These are phyloP conservation scores for Trifolium dubium DNA, from an alignment of 306 rosid species.

Conservation along the genomic window DNA sequence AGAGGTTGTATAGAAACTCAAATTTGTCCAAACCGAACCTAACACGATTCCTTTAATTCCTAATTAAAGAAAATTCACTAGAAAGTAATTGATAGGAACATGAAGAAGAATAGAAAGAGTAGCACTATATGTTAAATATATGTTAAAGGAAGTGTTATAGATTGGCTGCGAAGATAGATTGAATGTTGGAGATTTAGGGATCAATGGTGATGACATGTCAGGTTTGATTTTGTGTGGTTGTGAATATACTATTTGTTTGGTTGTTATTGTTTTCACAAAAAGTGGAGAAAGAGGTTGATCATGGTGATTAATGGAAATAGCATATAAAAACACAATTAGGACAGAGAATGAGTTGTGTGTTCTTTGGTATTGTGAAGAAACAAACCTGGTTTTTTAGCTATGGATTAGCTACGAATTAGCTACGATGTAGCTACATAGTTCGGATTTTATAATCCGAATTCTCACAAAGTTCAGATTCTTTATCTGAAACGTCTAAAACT, in stretches of 20 bases:
- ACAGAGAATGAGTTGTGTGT: background rate
- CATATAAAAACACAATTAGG: constrained; percentile 26
- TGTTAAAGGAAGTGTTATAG: constrained; percentile 78
- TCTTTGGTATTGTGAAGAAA: constrained; percentile 2
- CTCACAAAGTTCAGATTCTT: too few relatives aligned
- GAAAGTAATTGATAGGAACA: constrained; percentile 77
- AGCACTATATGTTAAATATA: constrained; percentile 72
- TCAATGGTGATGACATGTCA: constrained; percentile 50
- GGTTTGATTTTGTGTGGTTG: constrained; percentile 10
- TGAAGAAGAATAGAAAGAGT: constrained; percentile 65
- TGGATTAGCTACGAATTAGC: too few relatives aligned
- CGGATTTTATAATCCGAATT: too few relatives aligned
- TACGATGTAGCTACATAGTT: too few relatives aligned
- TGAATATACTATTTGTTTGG: constrained; percentile 33
- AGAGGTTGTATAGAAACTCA: too few relatives aligned
- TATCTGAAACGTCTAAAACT: too few relatives aligned
- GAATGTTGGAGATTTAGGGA: constrained; percentile 53
- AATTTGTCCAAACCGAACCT: constrained; percentile 79
- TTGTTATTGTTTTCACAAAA: constrained; percentile 35
- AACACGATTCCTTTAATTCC: constrained; percentile 80
- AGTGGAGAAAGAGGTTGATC: constrained; percentile 38
- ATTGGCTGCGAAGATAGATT: constrained; percentile 79
- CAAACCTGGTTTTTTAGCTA: too few relatives aligned
- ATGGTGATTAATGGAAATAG: constrained; percentile 40
- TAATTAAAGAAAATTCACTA: constrained; percentile 57